Conservation (phyloP, 2,329 filamentous ascomycete species). For the Penicillium olsonii region DNA sequence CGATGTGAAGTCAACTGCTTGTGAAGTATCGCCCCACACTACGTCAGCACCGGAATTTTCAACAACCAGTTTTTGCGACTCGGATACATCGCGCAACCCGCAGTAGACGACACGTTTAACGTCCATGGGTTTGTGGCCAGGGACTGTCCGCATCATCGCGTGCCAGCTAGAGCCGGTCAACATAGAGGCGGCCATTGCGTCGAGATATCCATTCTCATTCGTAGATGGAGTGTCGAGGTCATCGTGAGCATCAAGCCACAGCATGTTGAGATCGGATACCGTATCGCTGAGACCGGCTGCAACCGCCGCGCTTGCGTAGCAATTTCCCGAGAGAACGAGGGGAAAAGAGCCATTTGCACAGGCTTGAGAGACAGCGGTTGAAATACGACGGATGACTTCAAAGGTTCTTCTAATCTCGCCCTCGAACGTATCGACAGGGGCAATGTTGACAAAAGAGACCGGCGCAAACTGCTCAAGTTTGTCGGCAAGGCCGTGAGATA, state of each 20-base stretch:
- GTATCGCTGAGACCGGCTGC: constrained; percentile 39
- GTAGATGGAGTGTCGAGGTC: constrained; percentile 42
- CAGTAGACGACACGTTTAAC: constrained; percentile 27
- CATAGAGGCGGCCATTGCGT: constrained; percentile 42
- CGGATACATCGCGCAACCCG: constrained; percentile 30
- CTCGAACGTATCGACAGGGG: constrained; percentile 38
- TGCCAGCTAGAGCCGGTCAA: constrained; percentile 37
- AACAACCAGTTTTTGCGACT: constrained; percentile 33
- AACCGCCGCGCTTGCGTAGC: constrained; percentile 38
- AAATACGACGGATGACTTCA: constrained; percentile 42
- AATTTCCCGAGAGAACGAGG: constrained; percentile 44
- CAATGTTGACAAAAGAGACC: constrained; percentile 29
- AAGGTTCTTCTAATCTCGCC: constrained; percentile 45
- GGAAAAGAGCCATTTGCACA: constrained; percentile 35
- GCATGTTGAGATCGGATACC: constrained; percentile 30
- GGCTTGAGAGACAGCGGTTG: constrained; percentile 32
- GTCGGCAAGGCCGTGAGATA: constrained; percentile 30
- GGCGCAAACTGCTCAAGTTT: constrained; percentile 25
- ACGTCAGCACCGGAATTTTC: constrained; percentile 30
- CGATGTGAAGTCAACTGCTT: constrained; percentile 18
- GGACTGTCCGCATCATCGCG: constrained; percentile 33
- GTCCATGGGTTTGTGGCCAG: constrained; percentile 24
- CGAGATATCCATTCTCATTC: constrained; percentile 40
- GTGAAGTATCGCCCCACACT: constrained; percentile 28
- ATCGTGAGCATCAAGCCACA: constrained; percentile 50